Evolutionary conservation across 2,329 filamentous ascomycete genomes (phyloP).

Genomic region (Botrytis galanthina): DNA sequence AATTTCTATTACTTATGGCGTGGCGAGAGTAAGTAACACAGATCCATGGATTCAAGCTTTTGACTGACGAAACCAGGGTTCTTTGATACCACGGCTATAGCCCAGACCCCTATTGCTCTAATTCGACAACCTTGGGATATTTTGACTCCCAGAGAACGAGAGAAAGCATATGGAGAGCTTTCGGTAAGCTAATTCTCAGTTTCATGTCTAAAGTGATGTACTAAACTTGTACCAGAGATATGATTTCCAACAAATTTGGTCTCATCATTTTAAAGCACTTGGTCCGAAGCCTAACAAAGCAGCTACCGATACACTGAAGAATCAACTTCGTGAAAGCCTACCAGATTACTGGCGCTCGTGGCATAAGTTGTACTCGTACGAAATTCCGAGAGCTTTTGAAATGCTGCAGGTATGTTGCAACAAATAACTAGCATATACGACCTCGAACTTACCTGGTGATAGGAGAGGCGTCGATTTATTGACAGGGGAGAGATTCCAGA

Average conservation of each 20-base stretch:
- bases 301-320: background rate
- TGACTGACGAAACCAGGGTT: background rate
- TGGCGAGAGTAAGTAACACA: background rate
- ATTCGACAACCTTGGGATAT: conserved; percentile 4
- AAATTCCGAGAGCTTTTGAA: background rate
- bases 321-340: background rate
- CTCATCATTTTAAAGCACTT: background rate
- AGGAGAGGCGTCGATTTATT: conserved; percentile 2
- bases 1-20: conserved; percentile 10
- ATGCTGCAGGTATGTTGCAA: conserved; percentile 1
- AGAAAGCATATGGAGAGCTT: background rate
- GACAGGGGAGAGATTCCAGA: conserved; percentile 5
- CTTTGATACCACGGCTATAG: conserved; percentile 10
- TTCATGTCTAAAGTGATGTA: background rate
- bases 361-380: background rate
- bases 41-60: background rate
- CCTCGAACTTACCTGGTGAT: background rate
- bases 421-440: background rate
- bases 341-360: conserved; percentile 6
- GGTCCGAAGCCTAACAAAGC: background rate
- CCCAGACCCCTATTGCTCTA: conserved; percentile 1
- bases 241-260: conserved; percentile 9
- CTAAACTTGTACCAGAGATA: background rate
- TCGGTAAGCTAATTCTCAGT: background rate
- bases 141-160: background rate